Base-by-base conservation (phyloP, 2,329 filamentous ascomycete species). In the Exophiala alcalophila region DNA sequence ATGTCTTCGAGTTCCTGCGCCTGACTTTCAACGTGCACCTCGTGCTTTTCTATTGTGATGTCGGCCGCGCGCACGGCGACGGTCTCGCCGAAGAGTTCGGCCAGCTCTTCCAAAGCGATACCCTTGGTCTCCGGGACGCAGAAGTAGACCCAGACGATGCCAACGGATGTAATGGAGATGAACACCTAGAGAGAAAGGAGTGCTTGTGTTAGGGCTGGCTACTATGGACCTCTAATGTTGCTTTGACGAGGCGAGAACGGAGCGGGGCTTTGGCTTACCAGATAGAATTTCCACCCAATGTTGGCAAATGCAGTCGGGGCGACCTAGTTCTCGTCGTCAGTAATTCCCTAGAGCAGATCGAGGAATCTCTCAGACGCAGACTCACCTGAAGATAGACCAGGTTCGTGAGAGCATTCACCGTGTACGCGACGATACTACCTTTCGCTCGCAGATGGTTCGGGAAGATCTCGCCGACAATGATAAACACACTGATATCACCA, bases 51-150 rank as follows among this genome's bases (percentile, higher is more conserved):
- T 10, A 38, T 25, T 3, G 20, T 38, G 55, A 55, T 15, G 54
- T 54, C 23, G 6, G n/a, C 24, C 1, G 35, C 11, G 19, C 20
- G 26, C 3, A 44, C 32, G 51, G 44, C 38, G n/a, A 40, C 18
- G 15, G 32, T 30, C 26, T 65, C 63, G 3, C 62, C 62, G 52
- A 66, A 66, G 2, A 57, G 42, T 5, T 49, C 56, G 16, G 57
- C 59, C 30, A 65, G 62, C 29, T 65, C 63, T 42, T 65, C 63
- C 33, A 65, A 44, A 5, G 54, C 57, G 10, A 56, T 47, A 6
- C 60, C 57, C 47, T 63, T 63, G 0, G 62, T 65, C 41, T 65
- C 64, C 0, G 61, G 63, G 40, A 60, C 65, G 12, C 61, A 42
- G 26, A 63, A 58, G 27, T 53, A 65, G 15, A 65, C 54, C 18